A percentile compares a stretch with the other conserved stretches of the same genome.
Conservation (phyloP, 2,329 filamentous ascomycete species). For the Penicillium sp. region DNA sequence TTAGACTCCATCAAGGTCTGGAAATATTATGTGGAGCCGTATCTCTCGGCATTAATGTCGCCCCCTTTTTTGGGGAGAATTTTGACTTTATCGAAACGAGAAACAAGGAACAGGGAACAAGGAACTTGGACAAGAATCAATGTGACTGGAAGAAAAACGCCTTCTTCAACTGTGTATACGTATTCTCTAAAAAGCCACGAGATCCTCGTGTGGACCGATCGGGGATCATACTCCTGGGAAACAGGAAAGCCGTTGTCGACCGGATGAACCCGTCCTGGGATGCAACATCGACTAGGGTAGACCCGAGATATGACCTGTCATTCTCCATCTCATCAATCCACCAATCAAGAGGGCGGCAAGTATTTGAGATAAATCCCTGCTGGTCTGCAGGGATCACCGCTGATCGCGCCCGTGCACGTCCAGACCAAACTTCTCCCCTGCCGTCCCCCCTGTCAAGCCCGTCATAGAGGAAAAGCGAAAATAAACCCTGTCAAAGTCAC, state of each 20-base stretch:
- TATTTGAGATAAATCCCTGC: slow-evolving; percentile 40
- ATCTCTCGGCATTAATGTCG: not conserved
- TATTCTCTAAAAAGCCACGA: slow-evolving; percentile 12
- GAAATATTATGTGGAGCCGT: not conserved
- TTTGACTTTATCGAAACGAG: slow-evolving; percentile 1
- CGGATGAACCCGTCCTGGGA: slow-evolving; percentile 23
- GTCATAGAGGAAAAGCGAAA: not conserved
- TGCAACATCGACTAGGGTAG: slow-evolving; percentile 28
- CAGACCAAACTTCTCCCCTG: slow-evolving; percentile 11
- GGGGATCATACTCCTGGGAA: slow-evolving; percentile 21
- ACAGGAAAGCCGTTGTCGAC: slow-evolving; percentile 23
- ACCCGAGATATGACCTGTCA: slow-evolving; percentile 28
- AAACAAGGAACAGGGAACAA: not conserved
- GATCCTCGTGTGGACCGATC: slow-evolving; percentile 28
- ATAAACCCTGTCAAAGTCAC: not conserved
- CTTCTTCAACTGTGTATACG: not conserved
- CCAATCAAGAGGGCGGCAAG: slow-evolving; percentile 31
- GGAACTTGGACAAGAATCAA: not conserved
- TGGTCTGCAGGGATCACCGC: slow-evolving; percentile 26
- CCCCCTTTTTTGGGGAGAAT: not conserved
- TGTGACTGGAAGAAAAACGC: not conserved
- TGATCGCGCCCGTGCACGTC: slow-evolving; percentile 26
- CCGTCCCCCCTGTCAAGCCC: not conserved
- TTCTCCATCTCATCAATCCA: not conserved
- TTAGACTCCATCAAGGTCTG: not conserved